Evolutionary conservation across 805 yeast species (phyloP), one percentile per base, ranked within the genome.

Genomic region (Nakazawaea peltata): DNA sequence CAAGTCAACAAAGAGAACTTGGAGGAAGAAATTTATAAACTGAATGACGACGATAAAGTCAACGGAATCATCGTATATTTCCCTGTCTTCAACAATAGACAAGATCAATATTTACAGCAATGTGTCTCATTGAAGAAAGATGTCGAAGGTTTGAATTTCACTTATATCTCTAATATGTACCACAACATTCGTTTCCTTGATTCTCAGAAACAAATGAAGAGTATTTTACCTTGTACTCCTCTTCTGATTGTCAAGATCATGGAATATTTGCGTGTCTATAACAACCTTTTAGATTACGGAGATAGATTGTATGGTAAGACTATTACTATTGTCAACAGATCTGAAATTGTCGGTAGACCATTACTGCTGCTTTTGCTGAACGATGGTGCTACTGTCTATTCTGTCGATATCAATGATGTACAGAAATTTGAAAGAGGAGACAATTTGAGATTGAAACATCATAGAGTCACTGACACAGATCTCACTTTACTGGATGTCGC

Each of bases 301-400:
- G 87, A 92, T 63, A 70, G 96, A 43, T 67, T 92, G 16, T 92
- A 85, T 49, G 98, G 98, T 30, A 88, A 87, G 59, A 90, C 92
- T 34, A 70, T 90, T 37, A 78, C 94, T 32, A 78, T 92, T 30
- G 88, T 92, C 34, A 92, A 92, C 61, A 70, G 98, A 51, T 83
- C 95, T 10, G 98, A 92, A 59, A 90, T 92, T 50, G 98, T 92
- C 16, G 98, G 98, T 10, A 75, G 98, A 47, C 98, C 98, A 1
- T 64, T 92, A 41, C 97, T 97, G 23, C 97, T 98, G 0, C 59
- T 92, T 25, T 65, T 92, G 44, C 97, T 98, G 14, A 92, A 92
- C 51, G 98, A 92, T 53, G 98, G 98, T 43, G 98, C 98, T 16
- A 81, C 80, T 1, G 97, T 92, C 2, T 92, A 82, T 56, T 88